Percentiles rank a stretch among this genome's conserved stretches.
These are phyloP conservation scores for Fusarium decemcellulare DNA, from an alignment of 2,329 filamentous ascomycete genomes.

Conservation along the genomic window DNA sequence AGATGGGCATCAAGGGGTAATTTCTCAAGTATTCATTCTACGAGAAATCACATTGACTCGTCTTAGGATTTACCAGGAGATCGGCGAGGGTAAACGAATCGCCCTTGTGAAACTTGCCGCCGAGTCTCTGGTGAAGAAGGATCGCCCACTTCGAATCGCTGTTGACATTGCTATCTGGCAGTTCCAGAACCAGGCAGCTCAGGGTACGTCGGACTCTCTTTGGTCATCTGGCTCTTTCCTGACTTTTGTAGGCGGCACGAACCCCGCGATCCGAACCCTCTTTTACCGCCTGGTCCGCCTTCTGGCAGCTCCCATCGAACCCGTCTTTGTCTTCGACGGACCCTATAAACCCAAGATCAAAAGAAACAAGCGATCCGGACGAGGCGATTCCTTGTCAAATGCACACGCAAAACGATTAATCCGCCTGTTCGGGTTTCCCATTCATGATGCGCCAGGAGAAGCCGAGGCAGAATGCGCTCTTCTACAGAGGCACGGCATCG, in stretches of 20 bases:
- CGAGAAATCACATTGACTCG: constrained; percentile 5
- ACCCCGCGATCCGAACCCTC: constrained; percentile 90
- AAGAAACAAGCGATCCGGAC: constrained; percentile 81
- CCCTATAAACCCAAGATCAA: constrained; percentile 90
- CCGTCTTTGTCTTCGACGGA: constrained; percentile 92
- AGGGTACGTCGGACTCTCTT: constrained; percentile 61
- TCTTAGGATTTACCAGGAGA: constrained; percentile 87
- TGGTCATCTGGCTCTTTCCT: constrained; percentile 7
- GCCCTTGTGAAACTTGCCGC: constrained; percentile 87
- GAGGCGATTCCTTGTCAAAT: constrained; percentile 76
- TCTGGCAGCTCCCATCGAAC: constrained; percentile 82
- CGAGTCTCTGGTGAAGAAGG: constrained; percentile 78
- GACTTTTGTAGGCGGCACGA: constrained; percentile 76
- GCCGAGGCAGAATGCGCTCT: constrained; percentile 96
- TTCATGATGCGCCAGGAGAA: constrained; percentile 91
- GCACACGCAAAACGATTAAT: constrained; percentile 88
- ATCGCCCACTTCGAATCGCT: constrained; percentile 85
- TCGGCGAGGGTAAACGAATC: constrained; percentile 84
- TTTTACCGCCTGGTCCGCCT: constrained; percentile 92
- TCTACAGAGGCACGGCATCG: constrained; percentile 84
- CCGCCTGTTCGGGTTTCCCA: constrained; percentile 85
- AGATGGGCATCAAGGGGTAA: constrained; percentile 79
- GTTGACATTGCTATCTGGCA: constrained; percentile 98
- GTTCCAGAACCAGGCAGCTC: constrained; percentile 89
- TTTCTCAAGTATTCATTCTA: neutral